Base-by-base conservation (phyloP, 345 rosid species). In the Odontarrhena argentea region DNA sequence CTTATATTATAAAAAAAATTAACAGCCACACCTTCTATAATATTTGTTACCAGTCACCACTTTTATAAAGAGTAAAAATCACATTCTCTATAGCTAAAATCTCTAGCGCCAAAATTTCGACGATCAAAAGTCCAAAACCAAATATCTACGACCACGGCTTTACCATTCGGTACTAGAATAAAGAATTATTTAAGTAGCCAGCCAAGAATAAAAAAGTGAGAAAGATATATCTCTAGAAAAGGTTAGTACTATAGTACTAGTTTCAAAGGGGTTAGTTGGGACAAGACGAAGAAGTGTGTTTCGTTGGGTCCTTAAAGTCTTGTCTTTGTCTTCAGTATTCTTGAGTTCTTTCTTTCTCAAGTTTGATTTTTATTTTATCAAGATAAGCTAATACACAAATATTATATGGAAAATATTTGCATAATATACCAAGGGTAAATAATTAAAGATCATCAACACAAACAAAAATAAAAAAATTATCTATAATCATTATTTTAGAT, bases 241-340 rank as follows among this genome's bases (percentile, higher is more conserved):
- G 12, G 30, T 10, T 32, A 38, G 15, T 8, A 15, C 32, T 32
- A 5, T 32, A 7, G 4, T 32, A 32, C 36, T 32, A 68, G 57
- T 48, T 18, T 57, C 24, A 46, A 55, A 45, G 63, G 22, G 22
- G 22, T 18, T 18, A 18, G 55, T 46, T 47, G 72, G 10, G 64
- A 68, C 65, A 58, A 48, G 65, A 58, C 58, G 10, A 13, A 49
- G 50, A 28, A 2, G 32, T 49, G 54, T 38, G 6, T 59, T 38
- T 46, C 55, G 51, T 41, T 68, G 65, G 66, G 73, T 15, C 63
- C 54, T 55, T 25, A n/a, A 44, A 46, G 30, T 3, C 32, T 7
- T 14, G 46, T 64, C 6, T 32, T 5, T 4, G 6, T 32, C 36
- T 22, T 18, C 22, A 18, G 22, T 18, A 18, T 18, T 18, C 22